phyloP scores from a whole-genome alignment of 106 monocot species.

The Triglochin maritima region DNA sequence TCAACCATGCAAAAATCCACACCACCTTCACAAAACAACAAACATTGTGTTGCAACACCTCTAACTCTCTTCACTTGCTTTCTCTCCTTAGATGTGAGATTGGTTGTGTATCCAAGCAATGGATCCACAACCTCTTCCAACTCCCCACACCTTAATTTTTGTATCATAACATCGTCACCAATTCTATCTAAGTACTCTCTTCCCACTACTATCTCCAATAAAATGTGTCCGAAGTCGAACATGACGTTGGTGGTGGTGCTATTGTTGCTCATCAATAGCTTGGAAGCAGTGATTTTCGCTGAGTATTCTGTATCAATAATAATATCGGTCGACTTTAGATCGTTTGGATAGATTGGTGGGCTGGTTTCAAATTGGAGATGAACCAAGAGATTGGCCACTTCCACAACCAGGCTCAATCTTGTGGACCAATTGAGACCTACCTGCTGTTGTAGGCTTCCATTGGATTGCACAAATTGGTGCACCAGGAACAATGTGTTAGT shows the following conservation, averaged over 20 bases:
- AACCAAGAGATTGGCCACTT: constrained; percentile 53
- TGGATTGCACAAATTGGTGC: constrained; percentile 40
- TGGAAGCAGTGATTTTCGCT: constrained; percentile 49
- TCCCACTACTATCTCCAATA: constrained; percentile 61
- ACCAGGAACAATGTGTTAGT: constrained; percentile 42
- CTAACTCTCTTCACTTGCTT: constrained; percentile 53
- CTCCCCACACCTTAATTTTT: constrained; percentile 37
- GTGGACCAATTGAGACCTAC: constrained; percentile 43
- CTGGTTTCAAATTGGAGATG: constrained; percentile 43
- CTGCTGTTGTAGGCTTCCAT: constrained; percentile 37
- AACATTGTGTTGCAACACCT: constrained; percentile 37
- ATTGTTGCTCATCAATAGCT: constrained; percentile 22
- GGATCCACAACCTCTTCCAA: constrained; percentile 70
- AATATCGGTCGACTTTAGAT: constrained; percentile 54
- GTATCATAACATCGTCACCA: constrained; percentile 14
- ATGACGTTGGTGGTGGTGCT: constrained; percentile 14
- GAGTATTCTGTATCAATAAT: constrained; percentile 29
- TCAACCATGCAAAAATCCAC: constrained; percentile 19
- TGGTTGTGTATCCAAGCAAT: constrained; percentile 20
- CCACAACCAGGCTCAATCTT: constrained; percentile 55
- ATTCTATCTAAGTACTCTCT: constrained; percentile 12
- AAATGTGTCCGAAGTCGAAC: constrained; percentile 45
- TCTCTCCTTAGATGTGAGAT: constrained; percentile 20
- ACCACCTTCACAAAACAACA: constrained; percentile 14
- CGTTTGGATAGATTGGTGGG: constrained; percentile 31